Evolutionary conservation across 768 basidiomycete species (phyloP).

Genomic region (Coprinopsis strossmayeri): DNA sequence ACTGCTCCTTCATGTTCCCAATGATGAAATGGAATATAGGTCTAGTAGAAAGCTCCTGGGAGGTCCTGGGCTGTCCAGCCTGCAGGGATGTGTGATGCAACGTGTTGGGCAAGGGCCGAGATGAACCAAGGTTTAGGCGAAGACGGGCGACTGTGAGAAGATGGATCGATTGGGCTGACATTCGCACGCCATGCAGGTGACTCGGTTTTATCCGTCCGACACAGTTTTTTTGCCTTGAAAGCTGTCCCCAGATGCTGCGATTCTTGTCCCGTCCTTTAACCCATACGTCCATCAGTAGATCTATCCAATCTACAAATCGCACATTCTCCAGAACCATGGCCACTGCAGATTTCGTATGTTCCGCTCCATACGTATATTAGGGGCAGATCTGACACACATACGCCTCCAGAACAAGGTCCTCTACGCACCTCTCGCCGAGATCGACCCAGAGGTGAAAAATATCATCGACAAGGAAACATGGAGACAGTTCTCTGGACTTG

Average conservation of each 20-base stretch:
- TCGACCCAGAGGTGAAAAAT: slow-evolving; percentile 92
- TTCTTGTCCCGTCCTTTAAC: slow-evolving; percentile 28
- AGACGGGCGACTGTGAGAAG: too few relatives aligned
- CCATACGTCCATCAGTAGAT: slow-evolving; percentile 26
- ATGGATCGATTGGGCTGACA: too few relatives aligned
- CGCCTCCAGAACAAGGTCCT: slow-evolving; percentile 77
- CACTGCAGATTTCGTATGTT: slow-evolving; percentile 59
- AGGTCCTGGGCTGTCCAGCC: too few relatives aligned
- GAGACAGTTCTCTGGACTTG: slow-evolving; percentile 95
- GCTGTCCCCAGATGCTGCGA: slow-evolving; percentile 29
- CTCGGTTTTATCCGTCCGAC: slow-evolving; percentile 23
- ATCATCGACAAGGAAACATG: slow-evolving; percentile 99
- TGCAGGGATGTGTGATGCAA: too few relatives aligned
- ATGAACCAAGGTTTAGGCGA: too few relatives aligned
- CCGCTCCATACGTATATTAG: neutral
- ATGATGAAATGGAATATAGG: too few relatives aligned
- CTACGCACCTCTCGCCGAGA: slow-evolving; percentile 82
- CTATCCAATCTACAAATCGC: slow-evolving; percentile 17
- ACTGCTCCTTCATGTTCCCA: too few relatives aligned
- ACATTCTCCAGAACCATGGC: slow-evolving; percentile 49
- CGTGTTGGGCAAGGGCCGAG: too few relatives aligned
- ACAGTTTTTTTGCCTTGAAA: slow-evolving; percentile 16
- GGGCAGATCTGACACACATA: slow-evolving; percentile 6
- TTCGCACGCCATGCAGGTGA: too few relatives aligned
- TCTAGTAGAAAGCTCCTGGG: too few relatives aligned